A percentile compares a stretch with the other conserved stretches of the same genome.
phyloP scores from a whole-genome alignment of 2,329 filamentous ascomycete species.

The Bisporella sp. region DNA sequence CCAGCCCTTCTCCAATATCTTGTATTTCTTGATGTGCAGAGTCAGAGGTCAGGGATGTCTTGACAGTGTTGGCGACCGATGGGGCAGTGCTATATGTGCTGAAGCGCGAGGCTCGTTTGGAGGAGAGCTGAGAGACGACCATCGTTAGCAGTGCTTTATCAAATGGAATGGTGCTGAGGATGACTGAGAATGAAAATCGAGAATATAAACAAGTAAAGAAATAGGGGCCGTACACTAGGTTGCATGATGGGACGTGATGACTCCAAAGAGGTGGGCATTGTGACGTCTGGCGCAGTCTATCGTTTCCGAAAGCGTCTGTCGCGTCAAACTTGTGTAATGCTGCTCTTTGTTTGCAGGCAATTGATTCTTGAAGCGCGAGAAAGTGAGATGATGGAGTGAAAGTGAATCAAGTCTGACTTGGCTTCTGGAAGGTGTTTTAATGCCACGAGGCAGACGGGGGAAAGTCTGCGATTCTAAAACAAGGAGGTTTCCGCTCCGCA shows the following conservation, averaged over 20 bases:
- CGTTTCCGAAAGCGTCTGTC: too few species aligned
- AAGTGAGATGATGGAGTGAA: background rate
- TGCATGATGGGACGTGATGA: conserved; percentile 49
- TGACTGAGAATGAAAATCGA: conserved; percentile 1
- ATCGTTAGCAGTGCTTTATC: conserved; percentile 11
- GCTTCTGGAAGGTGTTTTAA: too few species aligned
- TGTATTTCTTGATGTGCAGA: conserved; percentile 41
- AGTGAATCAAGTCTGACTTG: too few species aligned
- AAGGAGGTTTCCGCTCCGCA: too few species aligned
- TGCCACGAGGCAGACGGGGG: too few species aligned
- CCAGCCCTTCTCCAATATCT: conserved; percentile 56
- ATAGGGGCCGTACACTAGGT: conserved; percentile 37
- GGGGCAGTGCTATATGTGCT: conserved; percentile 42
- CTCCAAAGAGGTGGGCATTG: conserved; percentile 39
- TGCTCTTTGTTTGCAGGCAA: background rate
- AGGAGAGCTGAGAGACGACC: conserved; percentile 26
- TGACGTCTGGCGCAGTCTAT: conserved; percentile 9
- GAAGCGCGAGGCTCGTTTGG: conserved; percentile 44
- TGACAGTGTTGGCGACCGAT: conserved; percentile 35
- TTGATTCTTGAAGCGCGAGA: background rate
- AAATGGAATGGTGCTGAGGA: conserved; percentile 1
- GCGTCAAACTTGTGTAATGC: too few species aligned
- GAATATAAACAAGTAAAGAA: conserved; percentile 7
- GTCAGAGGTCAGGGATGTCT: conserved; percentile 23
- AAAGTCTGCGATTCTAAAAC: too few species aligned